A percentile compares a stretch with the other conserved stretches of the same genome.
Conservation (phyloP, 2,329 filamentous ascomycete genomes). For the Penicillium psychrosexuale region DNA sequence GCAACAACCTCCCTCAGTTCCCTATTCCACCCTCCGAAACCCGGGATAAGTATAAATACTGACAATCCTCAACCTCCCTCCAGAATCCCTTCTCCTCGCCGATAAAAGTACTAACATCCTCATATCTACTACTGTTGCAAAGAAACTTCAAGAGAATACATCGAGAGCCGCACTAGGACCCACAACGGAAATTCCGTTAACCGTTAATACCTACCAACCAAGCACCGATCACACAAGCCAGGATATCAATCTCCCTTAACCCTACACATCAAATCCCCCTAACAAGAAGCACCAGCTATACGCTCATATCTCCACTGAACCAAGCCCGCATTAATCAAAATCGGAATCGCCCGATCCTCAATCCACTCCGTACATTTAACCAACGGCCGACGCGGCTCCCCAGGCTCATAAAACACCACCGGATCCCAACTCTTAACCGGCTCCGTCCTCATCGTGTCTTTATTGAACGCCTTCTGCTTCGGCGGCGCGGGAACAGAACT, state of each 20-base stretch:
- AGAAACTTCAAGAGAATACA: no score
- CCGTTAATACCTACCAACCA: not conserved
- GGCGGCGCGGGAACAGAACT: not conserved
- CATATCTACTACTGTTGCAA: not conserved
- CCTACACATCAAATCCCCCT: no score
- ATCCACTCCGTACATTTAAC: conserved; percentile 4
- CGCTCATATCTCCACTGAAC: not conserved
- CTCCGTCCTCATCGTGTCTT: conserved; percentile 1
- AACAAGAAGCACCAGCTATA: not conserved
- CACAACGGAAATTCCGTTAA: not conserved
- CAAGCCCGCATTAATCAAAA: not conserved
- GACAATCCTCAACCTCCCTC: not conserved
- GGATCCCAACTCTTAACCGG: not conserved
- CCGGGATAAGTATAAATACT: not conserved
- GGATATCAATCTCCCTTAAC: no score
- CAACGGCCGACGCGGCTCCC: not conserved
- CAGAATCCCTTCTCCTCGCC: not conserved
- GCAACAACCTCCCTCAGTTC: not conserved
- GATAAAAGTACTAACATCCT: not conserved
- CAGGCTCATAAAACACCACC: not conserved
- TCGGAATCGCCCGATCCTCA: not conserved
- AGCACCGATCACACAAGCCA: not conserved
- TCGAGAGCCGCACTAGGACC: not conserved
- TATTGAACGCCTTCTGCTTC: conserved; percentile 1
- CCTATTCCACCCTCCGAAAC: not conserved